Base-by-base conservation (phyloP, 129 eudicot genomes). In the Lactuca saligna region DNA sequence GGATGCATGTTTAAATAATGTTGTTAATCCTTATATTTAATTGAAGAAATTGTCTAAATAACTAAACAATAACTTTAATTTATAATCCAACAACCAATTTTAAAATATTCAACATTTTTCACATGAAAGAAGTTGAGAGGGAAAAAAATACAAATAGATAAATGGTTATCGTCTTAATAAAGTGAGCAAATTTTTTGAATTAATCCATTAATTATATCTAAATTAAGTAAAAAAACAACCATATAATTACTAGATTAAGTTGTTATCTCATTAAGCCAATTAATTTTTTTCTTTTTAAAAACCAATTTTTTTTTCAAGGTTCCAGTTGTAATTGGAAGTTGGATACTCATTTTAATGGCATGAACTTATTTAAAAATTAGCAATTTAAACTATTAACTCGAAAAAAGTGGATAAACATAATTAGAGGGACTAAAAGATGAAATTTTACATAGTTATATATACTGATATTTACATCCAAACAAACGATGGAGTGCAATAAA, bases 391-490 rank as follows among this genome's bases (percentile, higher is more conserved):
- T 0, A 8, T 4, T 12, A 46, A 46, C 51, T 46, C 49, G 29
- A 9, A 8, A 42, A 9, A 42, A 42, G 13, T 42, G 13, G 13
- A 42, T 42, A 54, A 35, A 38, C 39, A 4, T 37, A 54, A 60
- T 17, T 51, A 63, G 13, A 39, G n/a, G 17, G 11, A 7, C 37
- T 7, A 3, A 17, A 65, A 44, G 59, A 65, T 32, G 0, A 76
- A 61, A 32, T 31, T 29, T 11, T 12, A 69, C 75, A 68, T 68
- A 44, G 33, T 54, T 25, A 69, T 69, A 61, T 61, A 61, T 61
- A 62, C 70, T 63, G 54, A 31, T 42, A 68, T 76, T 61, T 31
- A 76, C 80, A 76, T 38, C 34, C 57, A 12, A 53, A 61, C 71
- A 54, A 32, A 61, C 29, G 59, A 69, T 69, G 31, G 49, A 9